phyloP scores from a whole-genome alignment of 2,329 filamentous ascomycete genomes.

The Ustulina deusta region DNA sequence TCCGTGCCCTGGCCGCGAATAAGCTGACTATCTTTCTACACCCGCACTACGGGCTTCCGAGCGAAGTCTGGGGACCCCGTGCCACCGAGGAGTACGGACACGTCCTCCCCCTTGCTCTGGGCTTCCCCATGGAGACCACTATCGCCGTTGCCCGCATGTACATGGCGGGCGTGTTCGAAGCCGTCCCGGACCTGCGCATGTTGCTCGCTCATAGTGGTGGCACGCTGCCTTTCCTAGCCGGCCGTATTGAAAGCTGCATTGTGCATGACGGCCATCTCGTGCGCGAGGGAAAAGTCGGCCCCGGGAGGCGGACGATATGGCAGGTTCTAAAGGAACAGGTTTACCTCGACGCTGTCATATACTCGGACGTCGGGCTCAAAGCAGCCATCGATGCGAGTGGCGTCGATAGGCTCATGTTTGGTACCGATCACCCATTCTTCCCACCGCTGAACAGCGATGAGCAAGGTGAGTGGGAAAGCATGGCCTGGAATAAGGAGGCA shows the following conservation, averaged over 20 bases:
- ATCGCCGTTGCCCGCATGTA: conserved; percentile 91
- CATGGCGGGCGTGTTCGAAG: conserved; percentile 86
- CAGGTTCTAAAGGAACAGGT: conserved; percentile 76
- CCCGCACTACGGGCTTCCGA: conserved; percentile 90
- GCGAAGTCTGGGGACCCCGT: conserved; percentile 80
- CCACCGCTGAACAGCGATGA: conserved; percentile 75
- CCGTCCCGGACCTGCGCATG: conserved; percentile 75
- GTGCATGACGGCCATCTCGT: conserved; percentile 83
- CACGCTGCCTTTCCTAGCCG: conserved; percentile 88
- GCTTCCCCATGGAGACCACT: conserved; percentile 92
- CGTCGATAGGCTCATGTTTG: conserved; percentile 80
- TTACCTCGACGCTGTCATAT: conserved; percentile 88
- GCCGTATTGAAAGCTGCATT: conserved; percentile 88
- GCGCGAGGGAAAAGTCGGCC: conserved; percentile 66
- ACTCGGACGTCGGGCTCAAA: conserved; percentile 78
- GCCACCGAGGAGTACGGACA: conserved; percentile 80
- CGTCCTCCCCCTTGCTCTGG: conserved; percentile 85
- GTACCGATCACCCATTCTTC: conserved; percentile 87
- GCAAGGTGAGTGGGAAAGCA: conserved; percentile 76
- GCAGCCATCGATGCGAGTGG: conserved; percentile 74
- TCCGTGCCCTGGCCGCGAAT: conserved; percentile 74
- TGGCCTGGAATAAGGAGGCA: conserved; percentile 64
- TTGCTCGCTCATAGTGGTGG: conserved; percentile 90
- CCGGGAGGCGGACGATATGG: conserved; percentile 64
- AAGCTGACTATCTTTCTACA: conserved; percentile 82